phyloP scores from a whole-genome alignment of 2,329 filamentous ascomycete genomes.

The Clonostachys rhizophaga region DNA sequence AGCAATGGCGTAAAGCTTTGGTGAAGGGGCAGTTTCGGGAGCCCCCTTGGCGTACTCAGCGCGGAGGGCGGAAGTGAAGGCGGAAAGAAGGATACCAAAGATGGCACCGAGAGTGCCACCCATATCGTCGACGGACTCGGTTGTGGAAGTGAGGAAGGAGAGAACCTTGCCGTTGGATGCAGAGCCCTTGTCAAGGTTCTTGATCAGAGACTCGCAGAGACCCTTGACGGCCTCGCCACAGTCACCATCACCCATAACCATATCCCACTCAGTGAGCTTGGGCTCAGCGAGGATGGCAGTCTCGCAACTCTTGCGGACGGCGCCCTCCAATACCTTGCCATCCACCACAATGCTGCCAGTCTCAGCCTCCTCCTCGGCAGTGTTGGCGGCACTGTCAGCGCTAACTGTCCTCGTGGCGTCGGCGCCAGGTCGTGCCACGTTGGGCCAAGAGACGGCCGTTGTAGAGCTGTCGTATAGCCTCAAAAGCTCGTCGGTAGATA shows the following conservation, averaged over 20 bases:
- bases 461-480: constrained; percentile 43
- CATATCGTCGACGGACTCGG: constrained; percentile 36
- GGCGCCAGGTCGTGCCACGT: constrained; percentile 8
- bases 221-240: constrained; percentile 21
- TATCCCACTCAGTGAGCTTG: constrained; percentile 22
- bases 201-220: constrained; percentile 15
- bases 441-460: constrained; percentile 44
- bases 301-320: constrained; percentile 18
- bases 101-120: constrained; percentile 27
- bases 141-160: constrained; percentile 30
- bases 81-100: constrained; percentile 18
- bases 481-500: constrained; percentile 28
- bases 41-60: constrained; percentile 4
- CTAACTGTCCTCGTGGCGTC: not conserved
- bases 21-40: not conserved
- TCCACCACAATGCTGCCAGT: constrained; percentile 11
- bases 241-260: constrained; percentile 19
- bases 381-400: not conserved
- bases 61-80: constrained; percentile 37
- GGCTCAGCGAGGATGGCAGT: constrained; percentile 25
- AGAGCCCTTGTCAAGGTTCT: constrained; percentile 16
- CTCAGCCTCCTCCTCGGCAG: not conserved
- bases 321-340: constrained; percentile 13
- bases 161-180: constrained; percentile 21
- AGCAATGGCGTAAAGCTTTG: constrained; percentile 9